These are phyloP conservation scores for Filobasidium floriforme DNA, from an alignment of 768 basidiomycete genomes.

Conservation along the genomic window DNA sequence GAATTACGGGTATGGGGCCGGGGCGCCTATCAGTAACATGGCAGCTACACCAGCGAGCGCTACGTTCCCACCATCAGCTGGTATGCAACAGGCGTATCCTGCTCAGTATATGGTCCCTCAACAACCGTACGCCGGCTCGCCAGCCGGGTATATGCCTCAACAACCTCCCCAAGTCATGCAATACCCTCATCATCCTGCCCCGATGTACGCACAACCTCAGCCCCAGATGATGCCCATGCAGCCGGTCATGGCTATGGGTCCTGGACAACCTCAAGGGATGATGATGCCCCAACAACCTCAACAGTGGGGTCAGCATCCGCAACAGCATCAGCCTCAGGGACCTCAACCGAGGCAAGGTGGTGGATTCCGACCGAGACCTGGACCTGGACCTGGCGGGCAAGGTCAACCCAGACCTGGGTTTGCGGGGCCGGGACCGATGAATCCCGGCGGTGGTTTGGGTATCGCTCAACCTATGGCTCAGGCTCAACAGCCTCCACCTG, in stretches of 20 bases:
- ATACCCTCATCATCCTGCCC: neutral
- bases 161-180: neutral
- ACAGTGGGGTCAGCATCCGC: neutral
- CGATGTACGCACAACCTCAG: too few species aligned
- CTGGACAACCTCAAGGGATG: too few species aligned
- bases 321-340: conserved; percentile 4
- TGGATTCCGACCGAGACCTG: neutral
- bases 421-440: neutral
- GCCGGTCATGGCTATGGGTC: too few species aligned
- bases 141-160: conserved; percentile 2
- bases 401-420: neutral
- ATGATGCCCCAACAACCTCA: neutral
- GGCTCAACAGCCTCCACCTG: neutral
- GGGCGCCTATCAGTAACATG: conserved; percentile 3
- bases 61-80: neutral
- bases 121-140: neutral
- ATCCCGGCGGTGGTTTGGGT: neutral
- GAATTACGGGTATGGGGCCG: conserved; percentile 25
- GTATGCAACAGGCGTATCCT: neutral
- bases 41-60: conserved; percentile 2
- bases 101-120: neutral
- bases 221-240: too few species aligned
- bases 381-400: neutral
- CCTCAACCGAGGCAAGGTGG: neutral
- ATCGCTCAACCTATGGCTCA: conserved; percentile 6